These are phyloP conservation scores for Trichoderma gamsii DNA, from an alignment of 495 filamentous ascomycete species.

Conservation along the genomic window DNA sequence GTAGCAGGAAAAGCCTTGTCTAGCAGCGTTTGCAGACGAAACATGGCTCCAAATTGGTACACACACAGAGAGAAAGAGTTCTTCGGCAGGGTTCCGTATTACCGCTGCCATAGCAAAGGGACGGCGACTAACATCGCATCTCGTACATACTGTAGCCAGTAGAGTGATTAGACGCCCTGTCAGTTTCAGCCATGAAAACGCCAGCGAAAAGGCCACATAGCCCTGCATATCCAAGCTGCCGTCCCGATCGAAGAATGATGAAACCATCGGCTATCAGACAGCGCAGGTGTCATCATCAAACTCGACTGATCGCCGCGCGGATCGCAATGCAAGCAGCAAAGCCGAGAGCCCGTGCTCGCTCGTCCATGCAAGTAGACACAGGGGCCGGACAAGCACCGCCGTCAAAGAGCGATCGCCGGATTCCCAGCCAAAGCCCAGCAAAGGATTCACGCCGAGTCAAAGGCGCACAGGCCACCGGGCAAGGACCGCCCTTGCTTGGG, in stretches of 20 bases:
- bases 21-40: too few species aligned
- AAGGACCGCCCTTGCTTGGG: background rate
- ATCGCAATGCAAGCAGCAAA: slow-evolving; percentile 12
- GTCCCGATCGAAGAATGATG: background rate
- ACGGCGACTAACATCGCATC: background rate
- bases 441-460: slow-evolving; percentile 8
- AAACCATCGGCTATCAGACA: slow-evolving; percentile 10
- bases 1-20: too few species aligned
- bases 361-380: slow-evolving; percentile 9
- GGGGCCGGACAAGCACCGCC: background rate
- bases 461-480: background rate
- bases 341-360: slow-evolving; percentile 12
- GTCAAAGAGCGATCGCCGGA: slow-evolving; percentile 1
- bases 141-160: background rate
- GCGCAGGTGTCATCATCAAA: background rate
- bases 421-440: background rate
- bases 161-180: background rate
- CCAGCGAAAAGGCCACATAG: background rate
- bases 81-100: too few species aligned
- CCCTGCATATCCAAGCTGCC: background rate
- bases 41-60: too few species aligned
- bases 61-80: too few species aligned
- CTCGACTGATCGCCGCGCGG: slow-evolving; percentile 3
- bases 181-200: background rate
- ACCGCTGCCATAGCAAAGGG: background rate